A percentile compares a stretch with the other conserved stretches of the same genome.
phyloP scores from a whole-genome alignment of 164 flowering plant species.

The Macadamia tetraphylla region DNA sequence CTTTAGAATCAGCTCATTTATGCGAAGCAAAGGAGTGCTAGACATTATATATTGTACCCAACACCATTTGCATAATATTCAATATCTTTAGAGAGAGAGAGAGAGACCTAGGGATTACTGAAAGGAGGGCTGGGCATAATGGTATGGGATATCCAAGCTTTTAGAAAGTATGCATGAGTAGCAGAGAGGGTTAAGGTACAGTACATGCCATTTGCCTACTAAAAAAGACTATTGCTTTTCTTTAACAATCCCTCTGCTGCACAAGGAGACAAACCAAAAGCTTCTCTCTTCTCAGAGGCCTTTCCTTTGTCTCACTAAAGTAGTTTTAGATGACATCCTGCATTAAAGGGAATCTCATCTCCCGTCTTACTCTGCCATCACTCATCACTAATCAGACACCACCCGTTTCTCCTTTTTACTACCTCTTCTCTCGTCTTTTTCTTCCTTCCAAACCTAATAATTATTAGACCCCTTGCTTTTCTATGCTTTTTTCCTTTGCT shows the following conservation, averaged over 20 bases:
- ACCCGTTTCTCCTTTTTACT: constrained; percentile 12
- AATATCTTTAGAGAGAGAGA: background rate
- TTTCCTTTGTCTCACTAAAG: constrained; percentile 14
- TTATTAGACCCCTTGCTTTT: constrained; percentile 27
- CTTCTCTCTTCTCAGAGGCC: constrained; percentile 19
- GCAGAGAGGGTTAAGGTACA: constrained; percentile 43
- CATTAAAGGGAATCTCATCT: constrained; percentile 38
- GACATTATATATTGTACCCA: too few relatives aligned
- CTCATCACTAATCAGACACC: background rate
- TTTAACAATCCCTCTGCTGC: constrained; percentile 18
- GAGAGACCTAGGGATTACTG: constrained; percentile 39
- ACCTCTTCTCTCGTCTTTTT: constrained; percentile 14
- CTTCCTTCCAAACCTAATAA: constrained; percentile 37
- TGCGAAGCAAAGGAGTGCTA: too few relatives aligned
- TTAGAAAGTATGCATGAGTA: constrained; percentile 52
- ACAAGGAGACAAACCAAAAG: constrained; percentile 65
- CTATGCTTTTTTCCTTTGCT: constrained; percentile 22
- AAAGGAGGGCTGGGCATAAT: constrained; percentile 17
- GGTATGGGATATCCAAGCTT: constrained; percentile 57
- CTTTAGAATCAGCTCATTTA: too few relatives aligned
- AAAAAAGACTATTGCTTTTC: constrained; percentile 35
- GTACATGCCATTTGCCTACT: constrained; percentile 59
- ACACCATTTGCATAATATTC: too few relatives aligned
- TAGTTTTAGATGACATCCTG: constrained; percentile 7
- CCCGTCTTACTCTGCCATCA: constrained; percentile 17